Evolutionary conservation across 2,329 filamentous ascomycete species (phyloP), one percentile per base, ranked within the genome.

Genomic region (Cladobotryum mycophilum): DNA sequence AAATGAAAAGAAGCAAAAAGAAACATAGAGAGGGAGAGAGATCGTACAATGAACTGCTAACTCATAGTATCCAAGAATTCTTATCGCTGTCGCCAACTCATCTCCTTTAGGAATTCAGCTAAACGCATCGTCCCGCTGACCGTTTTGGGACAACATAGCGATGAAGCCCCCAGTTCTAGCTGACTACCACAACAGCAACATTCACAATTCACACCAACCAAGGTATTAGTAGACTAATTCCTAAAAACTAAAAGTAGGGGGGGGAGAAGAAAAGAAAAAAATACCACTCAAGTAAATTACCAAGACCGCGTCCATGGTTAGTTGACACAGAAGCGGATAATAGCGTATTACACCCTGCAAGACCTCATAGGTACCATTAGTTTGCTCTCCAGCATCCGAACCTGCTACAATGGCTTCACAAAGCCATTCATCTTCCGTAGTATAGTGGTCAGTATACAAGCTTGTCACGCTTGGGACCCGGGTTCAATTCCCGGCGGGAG

Each of bases 391-490:
- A 1, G 4, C 37, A 35, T 40, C 47, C 38, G 47, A 49, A 53
- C 51, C 38, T 33, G 51, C 51, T 53, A 53, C 51, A 48, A 44
- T 51, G 48, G 35, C 44, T 53, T 25, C 14, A n/a, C 18, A 37
- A 50, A 51, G 44, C 25, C 48, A 51, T 51, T 47, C 35, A 53
- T 56, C 52, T 53, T 57, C 55, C 55, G 55, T 57, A 57, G 55
- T 57, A 57, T 57, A 57, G 55, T 57, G 55, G 55, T 56, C 54
- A 57, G 55, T 57, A 57, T 57, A 53, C 55, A 56, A 57, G 55
- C 55, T 57, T 57, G 54, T 57, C 55, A 57, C 55, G 55, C 55
- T 57, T 56, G 56, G 55, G 56, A 56, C 54, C 54, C 52, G 56
- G 56, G 54, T 57, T 57, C 56, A 57, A 57, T 56, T 57, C 55